These are phyloP conservation scores for Saccharomycopsis olivae DNA, from an alignment of 805 yeast genomes.

Conservation along the genomic window DNA sequence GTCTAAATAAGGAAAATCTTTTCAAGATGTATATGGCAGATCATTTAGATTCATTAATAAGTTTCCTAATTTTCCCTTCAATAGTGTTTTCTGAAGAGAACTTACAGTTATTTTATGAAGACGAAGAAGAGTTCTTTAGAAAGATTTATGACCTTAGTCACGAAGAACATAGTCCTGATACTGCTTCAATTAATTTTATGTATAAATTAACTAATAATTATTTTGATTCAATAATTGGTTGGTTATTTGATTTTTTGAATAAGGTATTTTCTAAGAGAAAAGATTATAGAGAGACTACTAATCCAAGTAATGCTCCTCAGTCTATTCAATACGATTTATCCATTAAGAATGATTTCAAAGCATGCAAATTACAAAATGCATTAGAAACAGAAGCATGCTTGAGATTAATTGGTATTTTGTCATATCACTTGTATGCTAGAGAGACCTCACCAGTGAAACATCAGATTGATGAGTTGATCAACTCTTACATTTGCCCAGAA, in stretches of 20 bases:
- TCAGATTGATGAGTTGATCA: conserved; percentile 59
- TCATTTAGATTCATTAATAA: conserved; percentile 6
- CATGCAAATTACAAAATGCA: conserved; percentile 31
- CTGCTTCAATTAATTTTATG: conserved; percentile 69
- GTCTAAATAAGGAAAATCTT: conserved; percentile 5
- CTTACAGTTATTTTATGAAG: conserved; percentile 65
- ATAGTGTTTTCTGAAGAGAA: conserved; percentile 57
- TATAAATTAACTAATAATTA: conserved; percentile 20
- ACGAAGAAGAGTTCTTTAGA: conserved; percentile 77
- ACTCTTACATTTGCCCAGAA: conserved; percentile 52
- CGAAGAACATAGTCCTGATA: conserved; percentile 62
- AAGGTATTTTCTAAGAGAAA: conserved; percentile 38
- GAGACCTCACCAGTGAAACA: conserved; percentile 34
- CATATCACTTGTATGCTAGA: conserved; percentile 35
- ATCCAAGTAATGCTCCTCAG: conserved; percentile 35
- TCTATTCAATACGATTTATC: conserved; percentile 46
- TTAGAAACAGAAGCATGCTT: conserved; percentile 74
- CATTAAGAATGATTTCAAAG: conserved; percentile 25
- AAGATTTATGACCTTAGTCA: conserved; percentile 53
- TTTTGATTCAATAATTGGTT: conserved; percentile 6
- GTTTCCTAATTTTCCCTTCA: conserved; percentile 41
- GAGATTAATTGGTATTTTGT: conserved; percentile 65
- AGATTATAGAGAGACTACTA: neutral
- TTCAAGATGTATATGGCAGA: conserved; percentile 30
- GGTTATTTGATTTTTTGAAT: conserved; percentile 41